These are phyloP conservation scores for Cryptococcus depauperatus DNA, from an alignment of 1,284 basidiomycete genomes.

Conservation along the genomic window DNA sequence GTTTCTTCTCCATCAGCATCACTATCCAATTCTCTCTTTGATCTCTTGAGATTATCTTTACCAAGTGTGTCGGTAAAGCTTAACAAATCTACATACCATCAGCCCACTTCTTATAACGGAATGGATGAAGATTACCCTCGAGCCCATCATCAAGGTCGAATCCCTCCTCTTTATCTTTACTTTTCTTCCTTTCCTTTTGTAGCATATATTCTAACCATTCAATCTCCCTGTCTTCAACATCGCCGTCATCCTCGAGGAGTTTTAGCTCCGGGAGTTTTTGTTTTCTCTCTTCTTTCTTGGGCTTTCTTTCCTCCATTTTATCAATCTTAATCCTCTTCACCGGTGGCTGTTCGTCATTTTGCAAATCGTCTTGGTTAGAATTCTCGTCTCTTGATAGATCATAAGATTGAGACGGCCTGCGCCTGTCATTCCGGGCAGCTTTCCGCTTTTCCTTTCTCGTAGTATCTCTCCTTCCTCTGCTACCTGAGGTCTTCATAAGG, in stretches of 20 bases:
- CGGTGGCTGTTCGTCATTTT: background rate
- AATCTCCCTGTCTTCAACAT: constrained; percentile 68
- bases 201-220: constrained; percentile 66
- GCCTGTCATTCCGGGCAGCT: constrained; percentile 7
- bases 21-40: constrained; percentile 9
- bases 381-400: background rate
- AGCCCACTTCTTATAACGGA: background rate
- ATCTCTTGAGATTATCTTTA: constrained; percentile 14
- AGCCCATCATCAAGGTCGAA: constrained; percentile 53
- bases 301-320: background rate
- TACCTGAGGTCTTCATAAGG: background rate
- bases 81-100: constrained; percentile 47
- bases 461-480: background rate
- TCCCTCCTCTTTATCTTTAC: constrained; percentile 35
- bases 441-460: constrained; percentile 16
- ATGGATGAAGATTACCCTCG: constrained; percentile 52
- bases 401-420: background rate
- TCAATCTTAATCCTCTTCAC: constrained; percentile 18
- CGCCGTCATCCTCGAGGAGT: constrained; percentile 35
- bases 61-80: constrained; percentile 42
- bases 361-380: too few relatives aligned
- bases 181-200: constrained; percentile 48
- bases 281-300: constrained; percentile 10
- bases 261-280: constrained; percentile 26
- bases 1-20: constrained; percentile 8